Conservation (phyloP, 208 protist species). For the Acanthamoeba lenticulata region DNA sequence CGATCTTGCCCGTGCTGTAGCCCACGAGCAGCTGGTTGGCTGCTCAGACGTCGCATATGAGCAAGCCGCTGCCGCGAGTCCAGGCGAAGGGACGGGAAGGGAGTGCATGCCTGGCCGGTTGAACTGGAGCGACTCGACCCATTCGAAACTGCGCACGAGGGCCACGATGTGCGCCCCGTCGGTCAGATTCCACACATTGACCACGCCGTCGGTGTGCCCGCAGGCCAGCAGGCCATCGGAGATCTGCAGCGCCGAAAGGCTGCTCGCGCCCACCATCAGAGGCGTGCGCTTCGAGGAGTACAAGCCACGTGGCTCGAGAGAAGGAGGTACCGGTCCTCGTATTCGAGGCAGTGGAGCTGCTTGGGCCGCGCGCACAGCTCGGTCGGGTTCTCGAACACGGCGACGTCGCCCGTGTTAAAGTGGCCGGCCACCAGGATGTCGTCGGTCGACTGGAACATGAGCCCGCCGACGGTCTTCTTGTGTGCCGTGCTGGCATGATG, state of each 20-base stretch:
- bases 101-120: background rate
- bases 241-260: background rate
- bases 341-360: background rate
- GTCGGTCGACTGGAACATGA: background rate
- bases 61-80: background rate
- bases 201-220: background rate
- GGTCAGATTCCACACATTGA: background rate
- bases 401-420: background rate
- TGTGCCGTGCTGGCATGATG: background rate
- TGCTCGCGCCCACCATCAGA: background rate
- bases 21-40: background rate
- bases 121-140: slow-evolving; percentile 33
- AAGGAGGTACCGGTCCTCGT: slow-evolving; percentile 4
- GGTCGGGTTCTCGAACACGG: slow-evolving; percentile 4
- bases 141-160: background rate
- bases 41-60: background rate
- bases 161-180: background rate
- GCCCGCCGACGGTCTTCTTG: background rate
- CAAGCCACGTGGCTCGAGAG: background rate
- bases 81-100: background rate
- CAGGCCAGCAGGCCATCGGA: background rate
- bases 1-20: slow-evolving; percentile 21
- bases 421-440: background rate
- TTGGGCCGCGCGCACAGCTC: background rate
- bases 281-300: background rate